Percentiles rank a stretch among this genome's conserved stretches.
These are phyloP conservation scores for Phytophthora chlamydospora DNA, from an alignment of 352 stramenopile genomes.

Conservation along the genomic window DNA sequence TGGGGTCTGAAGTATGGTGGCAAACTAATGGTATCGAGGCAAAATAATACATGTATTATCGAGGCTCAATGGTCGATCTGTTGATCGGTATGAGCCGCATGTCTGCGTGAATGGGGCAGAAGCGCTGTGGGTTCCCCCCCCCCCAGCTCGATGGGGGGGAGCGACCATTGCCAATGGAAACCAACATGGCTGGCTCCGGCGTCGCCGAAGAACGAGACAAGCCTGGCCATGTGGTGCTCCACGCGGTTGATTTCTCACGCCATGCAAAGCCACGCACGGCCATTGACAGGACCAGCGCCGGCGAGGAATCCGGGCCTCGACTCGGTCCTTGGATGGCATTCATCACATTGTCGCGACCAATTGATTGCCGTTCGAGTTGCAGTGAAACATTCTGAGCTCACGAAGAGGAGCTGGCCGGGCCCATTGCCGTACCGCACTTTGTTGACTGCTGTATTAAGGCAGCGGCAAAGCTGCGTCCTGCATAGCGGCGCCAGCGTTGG, in stretches of 20 bases:
- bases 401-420: background rate
- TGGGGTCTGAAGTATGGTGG: background rate
- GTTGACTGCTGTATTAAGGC: background rate
- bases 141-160: too few relatives aligned
- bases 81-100: constrained; percentile 1
- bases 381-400: constrained; percentile 1
- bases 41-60: constrained; percentile 1
- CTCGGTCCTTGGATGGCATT: constrained; percentile 14
- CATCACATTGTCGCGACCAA: background rate
- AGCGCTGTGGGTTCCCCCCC: too few relatives aligned
- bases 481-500: background rate
- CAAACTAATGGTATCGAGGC: too few relatives aligned
- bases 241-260: constrained; percentile 23
- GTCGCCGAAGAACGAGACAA: background rate
- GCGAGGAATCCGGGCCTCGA: background rate
- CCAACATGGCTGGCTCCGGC: constrained; percentile 4
- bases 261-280: constrained; percentile 30
- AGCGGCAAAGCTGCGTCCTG: background rate
- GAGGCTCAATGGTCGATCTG: constrained; percentile 1
- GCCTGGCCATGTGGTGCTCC: constrained; percentile 9
- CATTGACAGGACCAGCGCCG: background rate
- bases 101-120: constrained; percentile 14
- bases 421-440: constrained; percentile 3
- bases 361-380: constrained; percentile 6
- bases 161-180: too few relatives aligned